phyloP scores from a whole-genome alignment of 768 basidiomycete species.

The Pulveroboletus sp. region DNA sequence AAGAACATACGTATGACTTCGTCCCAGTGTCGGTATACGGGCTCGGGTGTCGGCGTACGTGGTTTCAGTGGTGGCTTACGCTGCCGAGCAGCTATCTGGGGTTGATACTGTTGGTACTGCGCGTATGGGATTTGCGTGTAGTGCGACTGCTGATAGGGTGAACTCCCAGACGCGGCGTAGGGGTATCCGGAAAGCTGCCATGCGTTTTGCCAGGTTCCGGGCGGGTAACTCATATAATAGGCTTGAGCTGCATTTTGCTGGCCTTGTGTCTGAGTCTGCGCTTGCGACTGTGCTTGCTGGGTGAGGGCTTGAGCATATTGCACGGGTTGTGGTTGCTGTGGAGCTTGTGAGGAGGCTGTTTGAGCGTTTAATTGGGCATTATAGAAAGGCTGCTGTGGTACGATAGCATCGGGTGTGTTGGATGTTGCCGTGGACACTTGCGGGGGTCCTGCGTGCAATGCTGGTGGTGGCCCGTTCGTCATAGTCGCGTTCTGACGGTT shows the following conservation, averaged over 20 bases:
- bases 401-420: slow-evolving; percentile 7
- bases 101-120: slow-evolving; percentile 34
- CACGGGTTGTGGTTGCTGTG: slow-evolving; percentile 13
- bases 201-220: slow-evolving; percentile 31
- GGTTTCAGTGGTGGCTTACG: slow-evolving; percentile 26
- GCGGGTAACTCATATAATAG: slow-evolving; percentile 35
- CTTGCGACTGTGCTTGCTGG: slow-evolving; percentile 18
- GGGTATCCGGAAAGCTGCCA: slow-evolving; percentile 34
- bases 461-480: slow-evolving; percentile 41
- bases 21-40: slow-evolving; percentile 61
- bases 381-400: slow-evolving; percentile 8
- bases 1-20: slow-evolving; percentile 53
- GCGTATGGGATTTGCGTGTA: slow-evolving; percentile 33
- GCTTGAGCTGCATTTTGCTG: slow-evolving; percentile 30
- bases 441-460: slow-evolving; percentile 41
- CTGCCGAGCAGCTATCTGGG: slow-evolving; percentile 26
- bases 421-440: slow-evolving; percentile 10
- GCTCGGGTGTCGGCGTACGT: slow-evolving; percentile 39
- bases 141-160: slow-evolving; percentile 33
- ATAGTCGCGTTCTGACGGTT: slow-evolving; percentile 18
- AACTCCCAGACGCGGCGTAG: slow-evolving; percentile 28
- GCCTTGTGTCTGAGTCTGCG: slow-evolving; percentile 15
- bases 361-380: slow-evolving; percentile 14
- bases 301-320: slow-evolving; percentile 20
- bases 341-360: slow-evolving; percentile 16